These are phyloP conservation scores for Colletotrichum navitas DNA, from an alignment of 2,329 filamentous ascomycete species.

Conservation along the genomic window DNA sequence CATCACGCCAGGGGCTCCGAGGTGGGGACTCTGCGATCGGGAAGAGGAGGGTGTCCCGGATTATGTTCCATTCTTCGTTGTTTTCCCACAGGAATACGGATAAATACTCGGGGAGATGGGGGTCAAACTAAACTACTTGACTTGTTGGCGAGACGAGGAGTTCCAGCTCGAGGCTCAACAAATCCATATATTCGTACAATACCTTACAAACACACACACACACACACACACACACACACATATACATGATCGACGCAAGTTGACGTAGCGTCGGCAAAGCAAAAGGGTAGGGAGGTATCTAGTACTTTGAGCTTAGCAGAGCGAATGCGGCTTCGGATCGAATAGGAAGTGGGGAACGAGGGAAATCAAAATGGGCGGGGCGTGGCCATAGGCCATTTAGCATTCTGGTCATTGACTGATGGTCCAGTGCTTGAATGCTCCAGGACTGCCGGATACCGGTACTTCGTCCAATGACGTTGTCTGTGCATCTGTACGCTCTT, in stretches of 20 bases:
- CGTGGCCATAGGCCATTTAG: slow-evolving; percentile 2
- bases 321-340: slow-evolving; percentile 7
- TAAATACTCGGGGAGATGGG: neutral
- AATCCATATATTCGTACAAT: neutral
- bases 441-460: slow-evolving; percentile 16
- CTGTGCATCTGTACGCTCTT: slow-evolving; percentile 29
- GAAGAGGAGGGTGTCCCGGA: neutral
- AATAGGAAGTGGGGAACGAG: neutral
- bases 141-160: neutral
- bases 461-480: slow-evolving; percentile 27
- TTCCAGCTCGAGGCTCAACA: neutral
- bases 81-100: neutral
- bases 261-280: slow-evolving; percentile 3
- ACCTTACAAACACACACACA: neutral
- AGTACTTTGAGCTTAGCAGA: slow-evolving; percentile 21
- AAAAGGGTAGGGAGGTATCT: neutral
- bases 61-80: neutral
- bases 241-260: neutral
- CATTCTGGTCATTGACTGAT: neutral
- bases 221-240: neutral
- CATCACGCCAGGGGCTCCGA: slow-evolving; percentile 1
- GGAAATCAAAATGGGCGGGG: slow-evolving; percentile 2
- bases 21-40: neutral
- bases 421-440: slow-evolving; percentile 3
- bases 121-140: neutral